These are phyloP conservation scores for Bipolaris victoriae DNA, from an alignment of 2,329 filamentous ascomycete species.

Conservation along the genomic window DNA sequence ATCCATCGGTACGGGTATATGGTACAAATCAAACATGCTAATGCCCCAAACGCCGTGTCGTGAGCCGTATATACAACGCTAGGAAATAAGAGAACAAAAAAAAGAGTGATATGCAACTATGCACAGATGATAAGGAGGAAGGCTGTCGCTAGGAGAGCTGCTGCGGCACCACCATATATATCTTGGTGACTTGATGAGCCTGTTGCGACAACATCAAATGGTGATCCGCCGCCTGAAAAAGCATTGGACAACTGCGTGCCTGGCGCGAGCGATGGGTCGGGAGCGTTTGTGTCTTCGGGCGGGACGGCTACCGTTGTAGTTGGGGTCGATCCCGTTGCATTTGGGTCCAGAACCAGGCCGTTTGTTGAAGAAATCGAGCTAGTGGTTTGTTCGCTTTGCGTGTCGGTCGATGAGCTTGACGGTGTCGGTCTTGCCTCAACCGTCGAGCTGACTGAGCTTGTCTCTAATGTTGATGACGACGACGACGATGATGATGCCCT, in stretches of 20 bases:
- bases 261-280: constrained; percentile 23
- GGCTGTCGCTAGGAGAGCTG: constrained; percentile 21
- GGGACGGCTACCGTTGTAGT: constrained; percentile 8
- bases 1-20: constrained; percentile 36
- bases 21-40: constrained; percentile 24
- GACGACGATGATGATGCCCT: not conserved
- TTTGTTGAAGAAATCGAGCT: constrained; percentile 14
- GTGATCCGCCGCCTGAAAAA: constrained; percentile 53
- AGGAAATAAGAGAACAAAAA: constrained; percentile 13
- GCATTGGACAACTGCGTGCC: constrained; percentile 44
- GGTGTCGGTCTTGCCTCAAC: constrained; percentile 11
- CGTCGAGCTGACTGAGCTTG: constrained; percentile 6
- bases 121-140: constrained; percentile 17
- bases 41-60: constrained; percentile 24
- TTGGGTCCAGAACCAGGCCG: constrained; percentile 23
- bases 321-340: constrained; percentile 18
- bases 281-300: constrained; percentile 14
- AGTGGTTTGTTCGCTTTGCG: constrained; percentile 11
- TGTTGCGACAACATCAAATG: constrained; percentile 49
- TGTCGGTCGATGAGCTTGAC: constrained; percentile 8
- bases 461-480: not conserved
- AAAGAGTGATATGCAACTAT: constrained; percentile 4
- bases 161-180: constrained; percentile 6
- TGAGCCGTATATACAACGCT: constrained; percentile 20
- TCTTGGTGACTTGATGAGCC: constrained; percentile 26